Conservation (phyloP, 2,329 filamentous ascomycete species). For the Bipolaris gigantea region DNA sequence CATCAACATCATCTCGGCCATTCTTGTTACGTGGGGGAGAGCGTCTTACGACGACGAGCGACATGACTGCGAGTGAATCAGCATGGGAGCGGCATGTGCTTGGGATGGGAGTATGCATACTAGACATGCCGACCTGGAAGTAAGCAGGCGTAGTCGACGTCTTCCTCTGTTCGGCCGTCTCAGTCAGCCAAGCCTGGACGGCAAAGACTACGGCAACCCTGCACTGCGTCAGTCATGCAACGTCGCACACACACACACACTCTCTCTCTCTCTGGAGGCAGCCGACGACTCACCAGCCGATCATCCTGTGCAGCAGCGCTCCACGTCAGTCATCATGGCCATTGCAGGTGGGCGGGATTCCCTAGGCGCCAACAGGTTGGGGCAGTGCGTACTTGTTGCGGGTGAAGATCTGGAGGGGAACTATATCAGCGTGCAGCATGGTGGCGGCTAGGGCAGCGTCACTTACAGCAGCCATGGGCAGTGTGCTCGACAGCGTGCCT, state of each 20-base stretch:
- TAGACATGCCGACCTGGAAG: slow-evolving; percentile 77
- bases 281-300: slow-evolving; percentile 58
- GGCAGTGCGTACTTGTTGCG: slow-evolving; percentile 69
- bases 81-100: neutral
- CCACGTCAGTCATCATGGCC: slow-evolving; percentile 20
- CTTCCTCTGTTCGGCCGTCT: slow-evolving; percentile 68
- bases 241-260: slow-evolving; percentile 3
- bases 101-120: slow-evolving; percentile 55
- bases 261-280: too few species aligned
- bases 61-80: slow-evolving; percentile 44
- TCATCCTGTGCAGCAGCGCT: slow-evolving; percentile 53
- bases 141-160: slow-evolving; percentile 68
- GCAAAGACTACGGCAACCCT: slow-evolving; percentile 75
- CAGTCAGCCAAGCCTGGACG: slow-evolving; percentile 75
- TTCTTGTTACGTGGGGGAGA: neutral
- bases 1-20: neutral
- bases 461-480: slow-evolving; percentile 86
- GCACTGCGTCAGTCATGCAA: slow-evolving; percentile 18
- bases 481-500: slow-evolving; percentile 71
- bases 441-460: slow-evolving; percentile 8
- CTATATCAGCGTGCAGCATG: slow-evolving; percentile 33
- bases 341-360: slow-evolving; percentile 6
- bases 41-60: slow-evolving; percentile 49
- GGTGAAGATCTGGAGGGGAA: slow-evolving; percentile 72
- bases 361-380: slow-evolving; percentile 1